Evolutionary conservation across 306 rosid genomes (phyloP).

Genomic region (Rosa lucieae): DNA sequence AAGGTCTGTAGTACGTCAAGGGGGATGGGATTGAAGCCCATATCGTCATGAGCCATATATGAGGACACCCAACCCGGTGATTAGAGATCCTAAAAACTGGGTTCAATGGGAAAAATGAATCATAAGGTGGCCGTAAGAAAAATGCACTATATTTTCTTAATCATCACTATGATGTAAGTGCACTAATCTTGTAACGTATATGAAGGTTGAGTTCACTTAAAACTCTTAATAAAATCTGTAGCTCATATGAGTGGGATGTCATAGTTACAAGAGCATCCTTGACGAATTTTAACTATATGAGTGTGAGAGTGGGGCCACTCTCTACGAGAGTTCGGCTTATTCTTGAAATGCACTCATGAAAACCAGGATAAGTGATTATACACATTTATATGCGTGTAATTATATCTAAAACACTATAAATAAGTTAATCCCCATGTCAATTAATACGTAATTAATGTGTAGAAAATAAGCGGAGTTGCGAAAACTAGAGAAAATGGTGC

Average conservation of each 20-base stretch:
- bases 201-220: background rate
- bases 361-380: background rate
- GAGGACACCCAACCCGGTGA: background rate
- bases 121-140: background rate
- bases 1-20: background rate
- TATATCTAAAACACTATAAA: no score
- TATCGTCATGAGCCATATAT: background rate
- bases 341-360: conserved; percentile 8
- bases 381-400: no score
- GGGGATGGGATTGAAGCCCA: background rate
- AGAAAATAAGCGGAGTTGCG: no score
- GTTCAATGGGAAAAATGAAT: background rate
- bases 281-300: conserved; percentile 6
- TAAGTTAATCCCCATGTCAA: no score
- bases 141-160: background rate
- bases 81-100: background rate
- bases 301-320: background rate
- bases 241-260: background rate
- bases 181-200: background rate
- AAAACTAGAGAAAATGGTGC: no score
- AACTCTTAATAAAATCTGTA: background rate
- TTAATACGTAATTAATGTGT: no score
- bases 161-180: background rate
- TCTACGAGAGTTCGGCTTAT: background rate
- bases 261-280: background rate